Evolutionary conservation across 305 asterid genomes (phyloP).

Genomic region (Fraxinus platypoda): DNA sequence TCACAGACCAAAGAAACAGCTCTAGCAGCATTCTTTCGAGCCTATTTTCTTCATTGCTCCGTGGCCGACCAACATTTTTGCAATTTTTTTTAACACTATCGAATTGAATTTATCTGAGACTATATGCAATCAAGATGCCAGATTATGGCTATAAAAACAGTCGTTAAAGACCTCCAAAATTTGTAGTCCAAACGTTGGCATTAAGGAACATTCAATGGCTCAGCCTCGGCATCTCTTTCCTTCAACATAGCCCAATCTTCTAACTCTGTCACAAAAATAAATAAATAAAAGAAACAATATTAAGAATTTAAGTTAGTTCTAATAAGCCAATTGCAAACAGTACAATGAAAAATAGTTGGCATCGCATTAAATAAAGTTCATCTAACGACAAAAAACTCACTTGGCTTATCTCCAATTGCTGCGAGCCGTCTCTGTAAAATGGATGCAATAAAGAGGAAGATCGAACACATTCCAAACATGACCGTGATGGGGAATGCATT

Average conservation of each 20-base stretch:
- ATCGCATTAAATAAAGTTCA: neutral
- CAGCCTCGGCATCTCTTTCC: constrained; percentile 49
- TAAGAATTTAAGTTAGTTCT: neutral
- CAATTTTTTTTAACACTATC: constrained; percentile 15
- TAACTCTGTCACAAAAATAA: constrained; percentile 43
- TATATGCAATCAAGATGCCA: constrained; percentile 27
- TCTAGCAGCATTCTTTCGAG: neutral
- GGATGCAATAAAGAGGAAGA: constrained; percentile 87
- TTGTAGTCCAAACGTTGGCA: neutral
- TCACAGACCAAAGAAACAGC: neutral
- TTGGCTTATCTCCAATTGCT: constrained; percentile 75
- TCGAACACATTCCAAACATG: constrained; percentile 98
- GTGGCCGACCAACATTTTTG: neutral
- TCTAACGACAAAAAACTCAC: constrained; percentile 42
- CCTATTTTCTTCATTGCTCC: constrained; percentile 16
- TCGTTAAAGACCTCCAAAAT: constrained; percentile 20
- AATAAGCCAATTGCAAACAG: constrained; percentile 22
- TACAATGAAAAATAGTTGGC: neutral
- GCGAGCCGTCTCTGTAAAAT: constrained; percentile 82
- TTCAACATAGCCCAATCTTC: constrained; percentile 68
- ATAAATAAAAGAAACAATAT: neutral
- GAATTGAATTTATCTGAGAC: constrained; percentile 31
- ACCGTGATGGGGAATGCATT: constrained; percentile 91
- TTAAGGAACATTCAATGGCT: constrained; percentile 52
- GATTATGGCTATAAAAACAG: constrained; percentile 18